Evolutionary conservation across 1,284 basidiomycete species (phyloP).

Genomic region (Earliella scabrosa): DNA sequence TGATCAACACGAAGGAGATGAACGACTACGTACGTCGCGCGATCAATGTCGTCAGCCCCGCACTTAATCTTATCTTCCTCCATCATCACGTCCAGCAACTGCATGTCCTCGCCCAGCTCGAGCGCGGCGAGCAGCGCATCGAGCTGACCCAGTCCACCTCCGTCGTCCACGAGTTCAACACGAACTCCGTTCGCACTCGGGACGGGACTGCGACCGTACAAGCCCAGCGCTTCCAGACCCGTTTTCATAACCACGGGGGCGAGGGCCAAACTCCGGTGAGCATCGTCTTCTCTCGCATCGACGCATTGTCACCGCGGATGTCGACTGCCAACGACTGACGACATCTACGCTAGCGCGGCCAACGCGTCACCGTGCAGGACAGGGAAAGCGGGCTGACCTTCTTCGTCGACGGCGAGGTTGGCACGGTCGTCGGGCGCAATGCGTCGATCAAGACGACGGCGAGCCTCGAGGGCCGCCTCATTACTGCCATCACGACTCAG

Average conservation of each 20-base stretch:
- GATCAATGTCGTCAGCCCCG: not conserved
- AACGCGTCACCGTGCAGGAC: conserved; percentile 19
- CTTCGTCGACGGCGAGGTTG: conserved; percentile 34
- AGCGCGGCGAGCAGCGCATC: conserved; percentile 50
- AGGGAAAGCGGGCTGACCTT: conserved; percentile 15
- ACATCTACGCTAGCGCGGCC: too few relatives aligned
- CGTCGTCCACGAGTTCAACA: conserved; percentile 43
- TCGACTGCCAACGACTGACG: too few relatives aligned
- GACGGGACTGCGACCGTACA: conserved; percentile 34
- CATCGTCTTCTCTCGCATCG: too few relatives aligned
- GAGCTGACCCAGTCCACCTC: conserved; percentile 49
- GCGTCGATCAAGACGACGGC: conserved; percentile 23
- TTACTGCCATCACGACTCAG: conserved; percentile 38
- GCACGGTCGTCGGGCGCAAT: conserved; percentile 30
- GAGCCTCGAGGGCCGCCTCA: conserved; percentile 30
- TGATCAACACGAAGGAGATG: conserved; percentile 28
- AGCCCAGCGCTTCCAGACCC: conserved; percentile 47
- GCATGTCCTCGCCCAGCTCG: conserved; percentile 50
- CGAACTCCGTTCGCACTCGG: conserved; percentile 28
- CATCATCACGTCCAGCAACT: conserved; percentile 25
- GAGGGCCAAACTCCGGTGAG: conserved; percentile 18
- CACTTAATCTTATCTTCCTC: not conserved
- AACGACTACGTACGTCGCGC: conserved; percentile 18
- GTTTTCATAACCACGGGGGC: conserved; percentile 35
- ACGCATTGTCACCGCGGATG: too few relatives aligned